phyloP scores from a whole-genome alignment of 2,329 filamentous ascomycete species.

The Fusarium nygamai region DNA sequence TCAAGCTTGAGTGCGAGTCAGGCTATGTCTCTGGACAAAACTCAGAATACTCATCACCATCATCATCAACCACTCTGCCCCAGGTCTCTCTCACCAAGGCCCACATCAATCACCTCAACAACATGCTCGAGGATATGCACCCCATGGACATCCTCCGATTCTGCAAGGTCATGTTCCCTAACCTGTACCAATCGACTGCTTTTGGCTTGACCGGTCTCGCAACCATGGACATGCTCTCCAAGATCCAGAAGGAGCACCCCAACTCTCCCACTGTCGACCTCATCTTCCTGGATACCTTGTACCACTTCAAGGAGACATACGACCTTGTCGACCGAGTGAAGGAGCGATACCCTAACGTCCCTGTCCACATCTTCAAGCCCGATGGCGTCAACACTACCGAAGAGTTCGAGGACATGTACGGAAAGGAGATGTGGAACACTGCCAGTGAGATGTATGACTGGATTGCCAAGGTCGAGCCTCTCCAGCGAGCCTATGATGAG shows the following conservation, averaged over 20 bases:
- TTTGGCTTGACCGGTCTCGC: slow-evolving; percentile 85
- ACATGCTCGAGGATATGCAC: slow-evolving; percentile 86
- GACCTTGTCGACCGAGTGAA: slow-evolving; percentile 78
- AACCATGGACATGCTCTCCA: slow-evolving; percentile 86
- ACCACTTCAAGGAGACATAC: slow-evolving; percentile 83
- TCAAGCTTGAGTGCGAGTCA: slow-evolving; percentile 72
- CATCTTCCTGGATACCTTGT: slow-evolving; percentile 85
- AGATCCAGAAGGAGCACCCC: slow-evolving; percentile 72
- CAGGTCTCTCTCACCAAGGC: slow-evolving; percentile 86
- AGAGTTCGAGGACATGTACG: slow-evolving; percentile 86
- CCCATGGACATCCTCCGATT: slow-evolving; percentile 92
- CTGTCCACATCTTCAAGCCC: slow-evolving; percentile 90
- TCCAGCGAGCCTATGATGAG: slow-evolving; percentile 88
- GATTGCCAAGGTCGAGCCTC: slow-evolving; percentile 96
- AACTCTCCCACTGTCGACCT: slow-evolving; percentile 69
- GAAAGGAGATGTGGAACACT: slow-evolving; percentile 83
- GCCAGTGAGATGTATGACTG: slow-evolving; percentile 95
- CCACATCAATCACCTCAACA: slow-evolving; percentile 91
- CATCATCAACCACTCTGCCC: slow-evolving; percentile 62
- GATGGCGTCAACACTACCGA: slow-evolving; percentile 75
- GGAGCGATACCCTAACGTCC: slow-evolving; percentile 79
- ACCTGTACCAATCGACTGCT: slow-evolving; percentile 86
- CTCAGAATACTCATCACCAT: slow-evolving; percentile 52
- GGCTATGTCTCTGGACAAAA: slow-evolving; percentile 76
- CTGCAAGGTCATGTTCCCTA: slow-evolving; percentile 89